Percentiles rank a stretch among this genome's conserved stretches.
Conservation (phyloP, 2,329 filamentous ascomycete genomes). For the Aspergillus sergii region DNA sequence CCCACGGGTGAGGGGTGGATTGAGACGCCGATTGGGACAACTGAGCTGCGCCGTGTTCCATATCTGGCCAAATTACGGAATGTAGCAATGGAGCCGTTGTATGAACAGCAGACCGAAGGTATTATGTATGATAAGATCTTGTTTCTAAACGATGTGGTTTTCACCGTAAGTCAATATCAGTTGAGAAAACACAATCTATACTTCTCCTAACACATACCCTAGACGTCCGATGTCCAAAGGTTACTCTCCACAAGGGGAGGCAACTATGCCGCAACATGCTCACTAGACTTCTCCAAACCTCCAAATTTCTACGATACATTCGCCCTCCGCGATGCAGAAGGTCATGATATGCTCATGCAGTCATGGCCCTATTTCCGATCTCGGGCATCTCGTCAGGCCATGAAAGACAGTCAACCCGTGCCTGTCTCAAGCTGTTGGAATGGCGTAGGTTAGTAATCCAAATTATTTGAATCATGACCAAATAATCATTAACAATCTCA, state of each 20-base stretch:
- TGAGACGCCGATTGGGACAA: conserved; percentile 55
- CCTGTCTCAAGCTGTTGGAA: conserved; percentile 68
- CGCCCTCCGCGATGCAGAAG: conserved; percentile 68
- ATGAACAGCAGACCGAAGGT: conserved; percentile 54
- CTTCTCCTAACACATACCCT: neutral
- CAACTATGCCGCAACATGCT: conserved; percentile 69
- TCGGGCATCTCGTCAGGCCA: conserved; percentile 53
- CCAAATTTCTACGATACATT: conserved; percentile 75
- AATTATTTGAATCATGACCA: conserved; percentile 13
- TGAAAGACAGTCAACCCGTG: conserved; percentile 56
- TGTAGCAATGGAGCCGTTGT: conserved; percentile 61
- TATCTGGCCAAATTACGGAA: conserved; percentile 69
- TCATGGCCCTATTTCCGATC: conserved; percentile 62
- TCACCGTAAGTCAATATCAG: conserved; percentile 34
- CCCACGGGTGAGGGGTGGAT: conserved; percentile 64
- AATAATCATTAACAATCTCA: neutral
- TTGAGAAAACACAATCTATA: conserved; percentile 17
- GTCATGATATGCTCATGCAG: conserved; percentile 63
- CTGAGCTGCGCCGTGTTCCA: conserved; percentile 67
- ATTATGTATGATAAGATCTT: conserved; percentile 60
- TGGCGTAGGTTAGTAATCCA: conserved; percentile 54
- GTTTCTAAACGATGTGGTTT: conserved; percentile 57
- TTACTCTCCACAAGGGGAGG: conserved; percentile 62
- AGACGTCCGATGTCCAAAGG: conserved; percentile 56
- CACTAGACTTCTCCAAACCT: conserved; percentile 69